Evolutionary conservation across 164 flowering plant genomes (phyloP).

Genomic region (Taxillus chinensis): DNA sequence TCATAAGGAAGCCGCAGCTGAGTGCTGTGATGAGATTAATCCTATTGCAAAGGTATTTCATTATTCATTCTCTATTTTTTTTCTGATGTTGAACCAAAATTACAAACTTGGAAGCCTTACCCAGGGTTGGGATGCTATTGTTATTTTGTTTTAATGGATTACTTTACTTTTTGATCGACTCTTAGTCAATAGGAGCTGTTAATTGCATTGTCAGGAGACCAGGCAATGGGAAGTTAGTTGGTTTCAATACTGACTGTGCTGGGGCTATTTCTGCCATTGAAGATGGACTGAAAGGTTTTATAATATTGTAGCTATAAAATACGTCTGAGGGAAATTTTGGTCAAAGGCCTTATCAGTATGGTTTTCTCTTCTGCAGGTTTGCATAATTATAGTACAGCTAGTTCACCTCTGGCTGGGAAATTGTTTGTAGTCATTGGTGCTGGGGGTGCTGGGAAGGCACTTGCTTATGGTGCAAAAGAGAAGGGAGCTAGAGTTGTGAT

Average conservation of each 20-base stretch:
- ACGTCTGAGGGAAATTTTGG: constrained; percentile 3
- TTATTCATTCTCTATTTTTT: constrained; percentile 3
- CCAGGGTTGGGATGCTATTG: constrained; percentile 1
- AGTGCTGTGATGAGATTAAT: constrained; percentile 82
- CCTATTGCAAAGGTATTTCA: constrained; percentile 75
- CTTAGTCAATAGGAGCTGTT: constrained; percentile 88
- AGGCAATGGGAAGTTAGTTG: constrained; percentile 69
- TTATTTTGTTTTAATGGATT: background rate
- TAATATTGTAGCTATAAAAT: constrained; percentile 1
- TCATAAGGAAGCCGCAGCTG: constrained; percentile 79
- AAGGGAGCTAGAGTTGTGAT: constrained; percentile 84
- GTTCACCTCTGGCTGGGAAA: constrained; percentile 75
- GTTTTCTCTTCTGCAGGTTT: constrained; percentile 29
- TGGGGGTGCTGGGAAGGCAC: constrained; percentile 99
- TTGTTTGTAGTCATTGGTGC: constrained; percentile 92
- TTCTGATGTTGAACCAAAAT: background rate
- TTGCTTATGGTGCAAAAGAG: constrained; percentile 94
- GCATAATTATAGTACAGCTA: constrained; percentile 12
- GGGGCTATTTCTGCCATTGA: constrained; percentile 92
- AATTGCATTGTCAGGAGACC: constrained; percentile 63
- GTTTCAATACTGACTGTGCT: constrained; percentile 76
- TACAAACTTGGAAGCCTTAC: background rate
- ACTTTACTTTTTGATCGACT: constrained; percentile 1
- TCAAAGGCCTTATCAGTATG: background rate
- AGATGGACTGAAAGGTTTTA: constrained; percentile 69